A percentile compares a stretch with the other conserved stretches of the same genome.
Evolutionary conservation across 208 protist species (phyloP).

Genomic region (Herpetomonas samuelpessoai): DNA sequence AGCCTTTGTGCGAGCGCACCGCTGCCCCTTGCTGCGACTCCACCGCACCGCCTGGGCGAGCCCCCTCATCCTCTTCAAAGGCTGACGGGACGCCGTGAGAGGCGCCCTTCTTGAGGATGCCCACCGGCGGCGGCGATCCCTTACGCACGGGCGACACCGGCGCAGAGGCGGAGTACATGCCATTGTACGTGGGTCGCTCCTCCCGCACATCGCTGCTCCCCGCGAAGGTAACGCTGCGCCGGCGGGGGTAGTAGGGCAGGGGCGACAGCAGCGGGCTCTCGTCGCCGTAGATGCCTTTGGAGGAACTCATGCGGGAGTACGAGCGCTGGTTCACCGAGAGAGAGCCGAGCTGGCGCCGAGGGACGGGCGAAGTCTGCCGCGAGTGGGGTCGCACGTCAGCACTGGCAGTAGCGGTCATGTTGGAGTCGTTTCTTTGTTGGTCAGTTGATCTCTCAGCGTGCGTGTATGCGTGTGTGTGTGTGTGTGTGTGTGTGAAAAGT

Average conservation of each 20-base stretch:
- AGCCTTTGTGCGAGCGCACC: conserved; percentile 12
- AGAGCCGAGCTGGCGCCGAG: conserved; percentile 63
- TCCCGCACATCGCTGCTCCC: conserved; percentile 49
- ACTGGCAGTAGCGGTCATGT: conserved; percentile 9
- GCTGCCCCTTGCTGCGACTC: neutral
- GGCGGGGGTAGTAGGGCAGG: conserved; percentile 72
- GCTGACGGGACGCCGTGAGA: conserved; percentile 10
- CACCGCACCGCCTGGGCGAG: neutral
- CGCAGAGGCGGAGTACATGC: conserved; percentile 33
- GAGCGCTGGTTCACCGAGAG: conserved; percentile 82
- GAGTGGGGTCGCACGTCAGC: conserved; percentile 9
- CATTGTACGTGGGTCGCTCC: conserved; percentile 73
- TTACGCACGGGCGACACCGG: conserved; percentile 36
- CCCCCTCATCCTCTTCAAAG: conserved; percentile 11
- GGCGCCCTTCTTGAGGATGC: conserved; percentile 41
- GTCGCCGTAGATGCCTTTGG: conserved; percentile 43
- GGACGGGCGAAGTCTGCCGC: conserved; percentile 56
- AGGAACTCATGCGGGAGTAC: conserved; percentile 73
- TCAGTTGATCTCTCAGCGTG: too few relatives aligned
- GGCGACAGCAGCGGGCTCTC: conserved; percentile 77
- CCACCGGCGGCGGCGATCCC: conserved; percentile 40
- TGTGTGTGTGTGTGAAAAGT: conserved; percentile 13
- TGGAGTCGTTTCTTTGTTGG: neutral
- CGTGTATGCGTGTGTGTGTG: conserved; percentile 10
- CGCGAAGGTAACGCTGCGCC: conserved; percentile 85